Base-by-base conservation (phyloP, 495 filamentous ascomycete genomes). In the Lichenothelia convexa region DNA sequence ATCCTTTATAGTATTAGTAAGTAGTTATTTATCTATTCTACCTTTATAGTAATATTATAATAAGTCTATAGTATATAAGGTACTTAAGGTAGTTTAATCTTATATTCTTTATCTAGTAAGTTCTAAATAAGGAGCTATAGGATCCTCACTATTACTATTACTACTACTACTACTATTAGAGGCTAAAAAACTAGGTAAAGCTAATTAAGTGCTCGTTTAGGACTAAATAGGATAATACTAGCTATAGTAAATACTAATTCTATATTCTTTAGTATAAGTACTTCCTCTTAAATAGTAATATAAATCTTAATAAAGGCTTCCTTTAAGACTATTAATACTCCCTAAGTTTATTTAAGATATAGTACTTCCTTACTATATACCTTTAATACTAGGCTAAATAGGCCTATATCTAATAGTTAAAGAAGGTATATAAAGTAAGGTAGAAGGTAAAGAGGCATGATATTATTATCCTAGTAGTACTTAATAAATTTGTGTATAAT, bases 381-480 rank as follows among this genome's bases (percentile, higher is more conserved):
- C 43, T 1, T 18, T 20, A 41, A 35, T 15, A 47, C 22, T 2
- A 36, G 44, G 5, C 35, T 2, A 19, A 47, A 47, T 17, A 47
- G 29, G 32, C 21, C 20, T 6, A 49, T 32, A 39, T 49, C 36
- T n/a, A 49, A 36, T 11, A 34, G 40, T 35, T 49, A 34, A n/a
- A 49, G 33, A 11, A 18, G 37, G 33, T 50, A 34, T 24, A 38
- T 50, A 29, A 26, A 39, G 39, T 51, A 39, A 16, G 36, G 38
- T 18, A 39, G 39, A 30, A 30, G 32, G 9, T 40, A 32, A 30
- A 27, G 27, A 2, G 46, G 3, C 9, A 46, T 29, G 24, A 51
- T 48, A 18, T 21, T 30, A 16, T 44, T 32, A 5, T 24, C 9
- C 33, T 46, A 21, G 26, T 18, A 35, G n/a, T 34, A 44, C 4